A percentile compares a stretch with the other conserved stretches of the same genome.
phyloP scores from a whole-genome alignment of 176 grass and related monocot species.

The Echinochloa phyllopogon region DNA sequence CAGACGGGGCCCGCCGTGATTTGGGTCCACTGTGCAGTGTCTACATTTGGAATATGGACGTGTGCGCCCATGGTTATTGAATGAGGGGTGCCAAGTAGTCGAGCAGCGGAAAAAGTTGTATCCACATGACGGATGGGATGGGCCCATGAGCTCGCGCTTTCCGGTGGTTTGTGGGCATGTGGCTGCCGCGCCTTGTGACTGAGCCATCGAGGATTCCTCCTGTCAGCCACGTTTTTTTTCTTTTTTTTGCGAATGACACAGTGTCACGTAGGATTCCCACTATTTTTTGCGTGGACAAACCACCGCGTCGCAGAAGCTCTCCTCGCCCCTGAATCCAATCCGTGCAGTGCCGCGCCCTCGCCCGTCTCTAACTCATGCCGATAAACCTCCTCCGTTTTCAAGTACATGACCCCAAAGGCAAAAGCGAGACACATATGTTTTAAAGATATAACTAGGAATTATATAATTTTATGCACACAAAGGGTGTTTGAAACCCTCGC shows the following conservation, averaged over 20 bases:
- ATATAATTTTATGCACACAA: no score
- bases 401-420: no score
- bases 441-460: no score
- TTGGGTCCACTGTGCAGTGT: background rate
- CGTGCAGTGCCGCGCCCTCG: no score
- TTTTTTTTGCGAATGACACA: background rate
- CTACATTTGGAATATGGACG: no score
- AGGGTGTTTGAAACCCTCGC: no score
- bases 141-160: background rate
- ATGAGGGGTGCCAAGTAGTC: slow-evolving; percentile 15
- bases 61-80: background rate
- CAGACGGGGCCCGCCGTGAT: fast-evolving
- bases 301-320: no score
- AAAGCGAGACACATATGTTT: no score
- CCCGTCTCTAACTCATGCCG: no score
- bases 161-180: background rate
- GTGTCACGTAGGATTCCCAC: background rate
- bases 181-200: background rate
- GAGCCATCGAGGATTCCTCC: background rate
- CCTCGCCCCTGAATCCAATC: no score
- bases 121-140: slow-evolving; percentile 3
- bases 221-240: no score
- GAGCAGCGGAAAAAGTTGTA: background rate
- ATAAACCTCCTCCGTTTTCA: no score
- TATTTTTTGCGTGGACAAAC: background rate